Percentiles rank a stretch among this genome's conserved stretches.
phyloP scores from a whole-genome alignment of 2,329 filamentous ascomycete genomes.

The Coniella lustricola region DNA sequence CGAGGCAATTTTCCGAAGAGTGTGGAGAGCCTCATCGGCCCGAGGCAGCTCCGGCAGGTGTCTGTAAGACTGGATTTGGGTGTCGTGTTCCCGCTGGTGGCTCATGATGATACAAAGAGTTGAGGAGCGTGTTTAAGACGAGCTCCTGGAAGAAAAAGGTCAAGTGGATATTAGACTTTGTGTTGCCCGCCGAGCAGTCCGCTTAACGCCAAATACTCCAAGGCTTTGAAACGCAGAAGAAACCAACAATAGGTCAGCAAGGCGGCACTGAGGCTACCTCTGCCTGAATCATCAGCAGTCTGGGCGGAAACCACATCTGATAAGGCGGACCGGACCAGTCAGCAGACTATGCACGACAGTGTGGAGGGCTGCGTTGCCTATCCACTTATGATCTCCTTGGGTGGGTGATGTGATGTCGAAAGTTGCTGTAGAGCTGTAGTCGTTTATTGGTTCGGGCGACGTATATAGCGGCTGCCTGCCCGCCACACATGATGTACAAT shows the following conservation, averaged over 20 bases:
- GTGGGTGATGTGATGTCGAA: too few species aligned
- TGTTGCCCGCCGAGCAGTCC: too few species aligned
- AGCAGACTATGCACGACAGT: background rate
- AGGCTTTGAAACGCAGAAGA: too few species aligned
- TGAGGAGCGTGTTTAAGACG: background rate
- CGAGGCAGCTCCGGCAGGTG: slow-evolving; percentile 42
- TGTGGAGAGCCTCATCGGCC: slow-evolving; percentile 45
- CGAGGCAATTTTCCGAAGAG: slow-evolving; percentile 74
- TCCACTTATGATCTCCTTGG: too few species aligned
- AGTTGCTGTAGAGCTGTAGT: too few species aligned
- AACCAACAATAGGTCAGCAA: too few species aligned
- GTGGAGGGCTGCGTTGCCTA: background rate
- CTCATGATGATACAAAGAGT: slow-evolving; percentile 2
- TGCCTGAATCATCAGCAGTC: background rate
- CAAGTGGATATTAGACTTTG: too few species aligned
- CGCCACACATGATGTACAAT: too few species aligned
- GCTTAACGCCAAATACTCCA: too few species aligned
- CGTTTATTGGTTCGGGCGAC: too few species aligned
- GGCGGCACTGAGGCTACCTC: background rate
- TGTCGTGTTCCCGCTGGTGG: slow-evolving; percentile 31
- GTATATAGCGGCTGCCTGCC: too few species aligned
- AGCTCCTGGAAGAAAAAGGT: too few species aligned
- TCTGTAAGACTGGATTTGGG: slow-evolving; percentile 39
- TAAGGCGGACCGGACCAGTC: slow-evolving; percentile 1
- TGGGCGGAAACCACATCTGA: slow-evolving; percentile 8